Base-by-base conservation (phyloP, 1,139 yeast species). In the Kodamaea anthophila region DNA sequence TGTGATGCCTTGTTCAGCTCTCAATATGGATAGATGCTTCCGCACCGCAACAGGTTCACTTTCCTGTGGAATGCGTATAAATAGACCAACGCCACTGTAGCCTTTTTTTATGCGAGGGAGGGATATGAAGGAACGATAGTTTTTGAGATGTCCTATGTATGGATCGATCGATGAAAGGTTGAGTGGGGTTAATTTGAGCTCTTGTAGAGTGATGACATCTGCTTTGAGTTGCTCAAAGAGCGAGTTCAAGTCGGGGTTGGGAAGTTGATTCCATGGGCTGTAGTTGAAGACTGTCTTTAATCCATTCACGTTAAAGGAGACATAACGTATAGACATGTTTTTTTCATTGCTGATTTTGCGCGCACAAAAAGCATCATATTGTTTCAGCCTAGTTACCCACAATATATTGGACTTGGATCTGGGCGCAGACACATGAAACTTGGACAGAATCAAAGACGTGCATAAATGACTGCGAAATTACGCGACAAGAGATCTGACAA, bases 1-100 rank as follows among this genome's bases (percentile, higher is more conserved):
- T 0, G 96, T 82, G 9, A 91, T 58, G 0, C 98, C 98, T 50
- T 88, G 95, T 53, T 91, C 98, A 0, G 93, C 96, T 40, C 70
- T 74, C 2, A 70, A 35, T 1, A 86, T 84, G 3, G 68, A 58
- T 21, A 80, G 44, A 9, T 65, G 45, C 19, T 51, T 44, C 41
- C 51, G 45, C 20, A 69, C 40, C n/a, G 38, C 19, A 1, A 46
- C 47, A 0, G 69, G 51, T 21, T 77, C 80, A 5, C 43, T 44
- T 0, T 46, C 51, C 1, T 39, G 39, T 0, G 80, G 77, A 3
- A 60, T 49, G 39, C 87, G 60, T 3, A 88, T 74, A 54, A 85
- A 88, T 3, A 91, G 70, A 0, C 88, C 94, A 2, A 91, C 97
- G 0, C 98, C 98, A 37, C 93, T 75, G 51, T 91, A 91, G 0